phyloP scores from a whole-genome alignment of 805 yeast genomes.

The Candida nanaspora region DNA sequence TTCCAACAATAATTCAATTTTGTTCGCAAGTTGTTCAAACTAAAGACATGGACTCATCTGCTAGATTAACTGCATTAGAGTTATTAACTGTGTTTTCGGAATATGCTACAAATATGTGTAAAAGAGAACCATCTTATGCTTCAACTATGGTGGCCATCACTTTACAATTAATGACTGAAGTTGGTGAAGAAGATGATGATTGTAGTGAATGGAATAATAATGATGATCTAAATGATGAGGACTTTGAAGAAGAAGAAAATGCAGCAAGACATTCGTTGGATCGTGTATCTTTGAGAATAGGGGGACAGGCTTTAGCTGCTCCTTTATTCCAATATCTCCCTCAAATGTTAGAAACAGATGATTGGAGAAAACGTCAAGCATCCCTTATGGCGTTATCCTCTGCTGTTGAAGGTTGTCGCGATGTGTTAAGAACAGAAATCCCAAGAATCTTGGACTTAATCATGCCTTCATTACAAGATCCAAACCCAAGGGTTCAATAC shows the following conservation, averaged over 20 bases:
- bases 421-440: slow-evolving; percentile 74
- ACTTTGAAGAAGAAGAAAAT: slow-evolving; percentile 82
- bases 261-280: slow-evolving; percentile 95
- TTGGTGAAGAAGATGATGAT: slow-evolving; percentile 79
- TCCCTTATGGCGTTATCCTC: slow-evolving; percentile 95
- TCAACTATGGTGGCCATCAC: slow-evolving; percentile 65
- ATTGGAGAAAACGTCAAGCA: slow-evolving; percentile 96
- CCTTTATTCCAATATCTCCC: slow-evolving; percentile 86
- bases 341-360: slow-evolving; percentile 63
- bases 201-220: slow-evolving; percentile 70
- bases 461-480: slow-evolving; percentile 76
- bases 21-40: slow-evolving; percentile 79
- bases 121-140: slow-evolving; percentile 65
- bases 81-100: slow-evolving; percentile 86
- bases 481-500: slow-evolving; percentile 91
- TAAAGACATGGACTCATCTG: slow-evolving; percentile 66
- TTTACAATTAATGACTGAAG: slow-evolving; percentile 84
- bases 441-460: slow-evolving; percentile 79
- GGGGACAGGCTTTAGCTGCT: slow-evolving; percentile 76
- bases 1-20: slow-evolving; percentile 79
- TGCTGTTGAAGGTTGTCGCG: slow-evolving; percentile 96
- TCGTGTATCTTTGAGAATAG: slow-evolving; percentile 76
- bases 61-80: slow-evolving; percentile 85
- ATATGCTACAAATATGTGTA: slow-evolving; percentile 93
- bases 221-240: slow-evolving; percentile 72